Conservation (phyloP, 2,329 filamentous ascomycete genomes). For the Plenodomus biglobosus region DNA sequence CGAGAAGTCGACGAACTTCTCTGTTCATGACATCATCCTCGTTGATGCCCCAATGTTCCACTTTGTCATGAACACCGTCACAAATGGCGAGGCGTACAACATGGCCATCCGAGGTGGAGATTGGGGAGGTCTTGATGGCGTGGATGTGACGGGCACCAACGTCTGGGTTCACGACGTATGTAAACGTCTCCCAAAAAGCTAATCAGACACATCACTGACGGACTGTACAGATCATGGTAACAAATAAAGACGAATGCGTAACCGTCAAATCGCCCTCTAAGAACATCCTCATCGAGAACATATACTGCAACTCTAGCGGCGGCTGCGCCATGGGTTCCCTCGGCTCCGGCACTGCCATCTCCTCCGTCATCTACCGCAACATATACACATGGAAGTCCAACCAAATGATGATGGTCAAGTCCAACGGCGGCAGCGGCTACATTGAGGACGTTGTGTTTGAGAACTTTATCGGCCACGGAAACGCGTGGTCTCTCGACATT, state of each 20-base stretch:
- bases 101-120: slow-evolving; percentile 58
- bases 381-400: slow-evolving; percentile 62
- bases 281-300: slow-evolving; percentile 60
- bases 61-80: slow-evolving; percentile 54
- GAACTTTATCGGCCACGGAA: slow-evolving; percentile 63
- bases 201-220: neutral
- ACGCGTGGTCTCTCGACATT: slow-evolving; percentile 60
- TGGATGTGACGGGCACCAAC: slow-evolving; percentile 58
- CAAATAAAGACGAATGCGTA: slow-evolving; percentile 64
- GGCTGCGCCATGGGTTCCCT: slow-evolving; percentile 62
- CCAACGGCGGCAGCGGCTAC: slow-evolving; percentile 58
- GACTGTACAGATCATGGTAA: slow-evolving; percentile 52
- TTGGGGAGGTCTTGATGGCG: slow-evolving; percentile 57
- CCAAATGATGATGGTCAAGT: slow-evolving; percentile 66
- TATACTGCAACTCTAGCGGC: slow-evolving; percentile 65
- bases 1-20: slow-evolving; percentile 51
- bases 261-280: slow-evolving; percentile 55
- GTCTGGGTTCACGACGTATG: slow-evolving; percentile 59
- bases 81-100: slow-evolving; percentile 58
- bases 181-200: neutral
- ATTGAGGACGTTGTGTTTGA: slow-evolving; percentile 56
- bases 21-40: slow-evolving; percentile 53
- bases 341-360: slow-evolving; percentile 52
- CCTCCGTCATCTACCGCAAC: slow-evolving; percentile 57
- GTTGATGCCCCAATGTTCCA: slow-evolving; percentile 56